Conservation (phyloP, 139 green algal genomes). For the Edaphochlamys debaryana region DNA sequence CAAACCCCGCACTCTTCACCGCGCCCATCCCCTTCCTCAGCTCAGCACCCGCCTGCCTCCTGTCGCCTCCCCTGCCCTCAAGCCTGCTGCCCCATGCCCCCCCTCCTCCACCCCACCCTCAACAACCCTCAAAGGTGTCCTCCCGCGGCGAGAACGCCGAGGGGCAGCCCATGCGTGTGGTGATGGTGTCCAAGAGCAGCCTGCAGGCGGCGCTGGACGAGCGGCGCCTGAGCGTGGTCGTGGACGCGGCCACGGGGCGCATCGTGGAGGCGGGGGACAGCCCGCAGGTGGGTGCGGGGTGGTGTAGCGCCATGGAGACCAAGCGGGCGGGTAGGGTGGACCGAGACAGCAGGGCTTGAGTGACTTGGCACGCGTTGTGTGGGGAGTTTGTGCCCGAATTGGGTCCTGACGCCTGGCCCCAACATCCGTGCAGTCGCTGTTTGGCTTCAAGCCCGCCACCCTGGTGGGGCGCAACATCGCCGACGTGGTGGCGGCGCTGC, state of each 20-base stretch:
- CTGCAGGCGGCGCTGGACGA: background rate
- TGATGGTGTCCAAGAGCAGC: conserved; percentile 1
- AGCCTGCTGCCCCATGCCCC: no score
- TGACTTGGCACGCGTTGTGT: no score
- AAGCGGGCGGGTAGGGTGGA: no score
- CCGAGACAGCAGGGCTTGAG: no score
- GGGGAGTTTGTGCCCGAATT: no score
- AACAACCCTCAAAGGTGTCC: background rate
- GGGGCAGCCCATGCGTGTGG: background rate
- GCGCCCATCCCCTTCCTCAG: no score
- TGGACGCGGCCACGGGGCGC: conserved; percentile 18
- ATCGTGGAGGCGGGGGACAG: conserved; percentile 25
- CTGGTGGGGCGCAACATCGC: conserved; percentile 44
- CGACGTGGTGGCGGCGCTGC: conserved; percentile 14
- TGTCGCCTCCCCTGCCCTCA: no score
- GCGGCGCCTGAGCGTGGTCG: conserved; percentile 12
- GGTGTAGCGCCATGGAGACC: no score
- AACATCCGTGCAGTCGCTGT: conserved; percentile 10
- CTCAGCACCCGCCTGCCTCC: no score
- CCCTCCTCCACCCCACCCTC: no score
- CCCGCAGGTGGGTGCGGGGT: conserved; percentile 1
- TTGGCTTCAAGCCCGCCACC: conserved; percentile 44
- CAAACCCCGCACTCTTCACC: no score
- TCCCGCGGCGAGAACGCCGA: background rate
- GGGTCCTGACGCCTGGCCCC: no score